Conservation (phyloP, 116 monocot species). For the Zostera marina region DNA sequence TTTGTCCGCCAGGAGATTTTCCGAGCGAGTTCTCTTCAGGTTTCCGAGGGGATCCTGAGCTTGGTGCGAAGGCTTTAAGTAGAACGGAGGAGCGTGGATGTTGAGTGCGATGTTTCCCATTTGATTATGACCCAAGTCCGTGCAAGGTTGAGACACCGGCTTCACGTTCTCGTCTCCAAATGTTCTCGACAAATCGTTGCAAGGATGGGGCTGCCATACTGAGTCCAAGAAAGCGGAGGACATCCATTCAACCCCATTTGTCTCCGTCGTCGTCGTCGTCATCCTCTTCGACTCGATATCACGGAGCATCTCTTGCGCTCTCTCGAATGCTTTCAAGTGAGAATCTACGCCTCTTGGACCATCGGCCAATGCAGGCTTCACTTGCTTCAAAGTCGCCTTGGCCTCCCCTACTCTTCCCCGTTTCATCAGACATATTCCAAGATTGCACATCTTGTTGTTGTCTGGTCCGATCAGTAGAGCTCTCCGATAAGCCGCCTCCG, state of each 20-base stretch:
- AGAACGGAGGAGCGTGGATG: conserved; percentile 66
- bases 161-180: conserved; percentile 53
- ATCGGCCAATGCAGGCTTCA: conserved; percentile 37
- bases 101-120: conserved; percentile 34
- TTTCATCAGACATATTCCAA: conserved; percentile 91
- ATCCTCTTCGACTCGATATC: conserved; percentile 54
- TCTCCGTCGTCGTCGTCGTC: conserved; percentile 13
- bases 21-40: conserved; percentile 68
- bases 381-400: conserved; percentile 59
- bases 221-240: conserved; percentile 26
- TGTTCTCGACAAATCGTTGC: conserved; percentile 17
- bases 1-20: conserved; percentile 8
- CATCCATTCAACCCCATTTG: neutral
- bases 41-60: conserved; percentile 25
- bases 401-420: conserved; percentile 73
- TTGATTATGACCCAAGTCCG: too few relatives aligned
- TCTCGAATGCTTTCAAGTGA: conserved; percentile 80
- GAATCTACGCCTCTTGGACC: conserved; percentile 64
- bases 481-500: conserved; percentile 59
- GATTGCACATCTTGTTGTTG: conserved; percentile 98
- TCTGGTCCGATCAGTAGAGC: conserved; percentile 64
- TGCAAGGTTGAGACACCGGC: neutral
- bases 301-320: conserved; percentile 85
- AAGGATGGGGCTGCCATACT: conserved; percentile 80
- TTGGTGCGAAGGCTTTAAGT: conserved; percentile 17